Percentiles rank a stretch among this genome's conserved stretches.
Evolutionary conservation across 2,329 filamentous ascomycete genomes (phyloP).

Genomic region (Claviceps sp.): DNA sequence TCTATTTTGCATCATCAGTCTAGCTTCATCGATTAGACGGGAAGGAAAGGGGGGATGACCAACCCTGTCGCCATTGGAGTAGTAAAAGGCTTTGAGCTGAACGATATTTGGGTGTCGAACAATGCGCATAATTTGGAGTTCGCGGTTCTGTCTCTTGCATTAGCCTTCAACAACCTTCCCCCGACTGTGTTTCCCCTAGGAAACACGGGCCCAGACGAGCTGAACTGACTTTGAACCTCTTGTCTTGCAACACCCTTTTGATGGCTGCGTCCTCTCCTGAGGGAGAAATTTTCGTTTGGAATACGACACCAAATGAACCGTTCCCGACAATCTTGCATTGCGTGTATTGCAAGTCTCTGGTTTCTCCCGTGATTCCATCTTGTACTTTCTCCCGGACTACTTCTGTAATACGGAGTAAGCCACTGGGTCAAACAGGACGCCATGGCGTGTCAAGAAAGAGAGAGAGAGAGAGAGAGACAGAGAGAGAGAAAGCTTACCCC

Average conservation of each 20-base stretch:
- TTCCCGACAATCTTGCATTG: slow-evolving; percentile 99
- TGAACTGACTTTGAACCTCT: slow-evolving; percentile 85
- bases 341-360: slow-evolving; percentile 92
- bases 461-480: slow-evolving; percentile 7
- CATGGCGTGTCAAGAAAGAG: slow-evolving; percentile 2
- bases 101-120: slow-evolving; percentile 98
- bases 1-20: slow-evolving; percentile 33
- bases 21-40: neutral
- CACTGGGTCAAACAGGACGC: slow-evolving; percentile 6
- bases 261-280: slow-evolving; percentile 97
- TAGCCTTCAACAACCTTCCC: neutral
- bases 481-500: slow-evolving; percentile 53
- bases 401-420: slow-evolving; percentile 43
- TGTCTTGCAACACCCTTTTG: slow-evolving; percentile 97
- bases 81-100: slow-evolving; percentile 97
- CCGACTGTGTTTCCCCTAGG: no score
- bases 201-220: neutral
- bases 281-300: slow-evolving; percentile 97
- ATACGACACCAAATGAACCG: slow-evolving; percentile 95
- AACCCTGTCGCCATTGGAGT: slow-evolving; percentile 97
- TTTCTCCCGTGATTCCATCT: slow-evolving; percentile 93
- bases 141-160: slow-evolving; percentile 60
- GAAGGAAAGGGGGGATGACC: slow-evolving; percentile 12
- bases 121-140: slow-evolving; percentile 99
- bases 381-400: slow-evolving; percentile 98